phyloP scores from a whole-genome alignment of 305 asterid species.

The Fraxinus velutina region DNA sequence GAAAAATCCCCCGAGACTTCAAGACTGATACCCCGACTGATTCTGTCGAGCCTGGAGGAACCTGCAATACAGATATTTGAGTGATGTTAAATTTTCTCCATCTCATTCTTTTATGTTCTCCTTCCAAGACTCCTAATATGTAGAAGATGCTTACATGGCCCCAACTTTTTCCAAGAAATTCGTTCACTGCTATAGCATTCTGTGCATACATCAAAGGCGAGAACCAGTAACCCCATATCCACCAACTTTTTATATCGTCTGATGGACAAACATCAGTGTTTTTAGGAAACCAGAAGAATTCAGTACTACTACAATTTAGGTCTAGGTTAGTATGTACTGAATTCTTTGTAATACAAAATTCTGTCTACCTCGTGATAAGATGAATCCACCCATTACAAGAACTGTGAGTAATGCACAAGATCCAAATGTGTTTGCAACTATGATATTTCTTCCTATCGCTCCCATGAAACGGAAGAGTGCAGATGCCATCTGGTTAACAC shows the following conservation, averaged over 20 bases:
- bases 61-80: constrained; percentile 34
- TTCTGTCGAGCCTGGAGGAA: constrained; percentile 59
- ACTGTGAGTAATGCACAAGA: constrained; percentile 66
- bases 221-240: constrained; percentile 68
- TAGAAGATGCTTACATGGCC: constrained; percentile 54
- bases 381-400: constrained; percentile 82
- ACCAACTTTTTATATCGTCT: constrained; percentile 67
- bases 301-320: neutral
- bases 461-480: constrained; percentile 75
- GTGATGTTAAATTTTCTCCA: neutral
- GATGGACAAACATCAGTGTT: constrained; percentile 15
- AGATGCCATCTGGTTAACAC: constrained; percentile 72
- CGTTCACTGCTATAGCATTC: constrained; percentile 66
- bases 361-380: constrained; percentile 69
- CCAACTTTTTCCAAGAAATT: constrained; percentile 92
- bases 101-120: neutral
- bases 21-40: constrained; percentile 58
- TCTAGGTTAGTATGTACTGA: constrained; percentile 3
- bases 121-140: constrained; percentile 2
- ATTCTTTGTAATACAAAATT: neutral
- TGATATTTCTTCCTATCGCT: constrained; percentile 72
- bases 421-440: constrained; percentile 89
- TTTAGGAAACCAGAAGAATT: neutral
- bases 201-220: constrained; percentile 68
- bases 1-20: constrained; percentile 60